phyloP scores from a whole-genome alignment of 352 stramenopile genomes.

The Phytophthora foliorum region DNA sequence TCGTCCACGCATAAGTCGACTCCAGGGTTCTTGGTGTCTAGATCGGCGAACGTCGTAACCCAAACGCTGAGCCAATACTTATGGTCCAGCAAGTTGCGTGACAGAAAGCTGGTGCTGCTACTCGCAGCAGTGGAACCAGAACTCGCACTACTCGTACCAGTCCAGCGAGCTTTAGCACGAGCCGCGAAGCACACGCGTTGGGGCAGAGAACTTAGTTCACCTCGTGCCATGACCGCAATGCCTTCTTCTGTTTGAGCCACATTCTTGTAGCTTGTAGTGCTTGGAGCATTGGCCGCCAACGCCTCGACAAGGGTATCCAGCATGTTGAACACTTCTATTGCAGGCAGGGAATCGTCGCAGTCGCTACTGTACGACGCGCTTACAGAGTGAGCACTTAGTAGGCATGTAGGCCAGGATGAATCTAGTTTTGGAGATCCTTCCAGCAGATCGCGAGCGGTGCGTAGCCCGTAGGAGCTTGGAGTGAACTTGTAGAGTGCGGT shows the following conservation, averaged over 20 bases:
- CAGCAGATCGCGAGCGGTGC: slow-evolving; percentile 43
- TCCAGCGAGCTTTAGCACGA: slow-evolving; percentile 60
- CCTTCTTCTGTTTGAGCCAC: slow-evolving; percentile 51
- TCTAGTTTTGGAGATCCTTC: slow-evolving; percentile 24
- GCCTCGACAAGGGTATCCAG: slow-evolving; percentile 51
- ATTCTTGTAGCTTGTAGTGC: slow-evolving; percentile 66
- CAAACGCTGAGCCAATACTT: slow-evolving; percentile 71
- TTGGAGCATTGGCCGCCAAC: slow-evolving; percentile 46
- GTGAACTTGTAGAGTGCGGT: slow-evolving; percentile 53
- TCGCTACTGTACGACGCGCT: slow-evolving; percentile 38
- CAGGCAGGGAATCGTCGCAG: slow-evolving; percentile 36
- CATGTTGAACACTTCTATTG: slow-evolving; percentile 48
- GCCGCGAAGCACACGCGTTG: slow-evolving; percentile 62
- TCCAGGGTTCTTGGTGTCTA: slow-evolving; percentile 43
- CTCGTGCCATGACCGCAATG: slow-evolving; percentile 48
- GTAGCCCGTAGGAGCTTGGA: slow-evolving; percentile 57
- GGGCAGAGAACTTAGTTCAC: slow-evolving; percentile 52
- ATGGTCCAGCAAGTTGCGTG: slow-evolving; percentile 60
- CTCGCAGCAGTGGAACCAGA: slow-evolving; percentile 30
- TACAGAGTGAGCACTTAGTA: slow-evolving; percentile 35
- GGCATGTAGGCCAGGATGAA: slow-evolving; percentile 26
- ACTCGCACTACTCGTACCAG: slow-evolving; percentile 44
- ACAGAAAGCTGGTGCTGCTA: slow-evolving; percentile 55
- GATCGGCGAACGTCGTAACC: slow-evolving; percentile 53
- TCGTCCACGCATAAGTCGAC: slow-evolving; percentile 65